Base-by-base conservation (phyloP, 2,329 filamentous ascomycete species). In the Diplodia scrobiculata region DNA sequence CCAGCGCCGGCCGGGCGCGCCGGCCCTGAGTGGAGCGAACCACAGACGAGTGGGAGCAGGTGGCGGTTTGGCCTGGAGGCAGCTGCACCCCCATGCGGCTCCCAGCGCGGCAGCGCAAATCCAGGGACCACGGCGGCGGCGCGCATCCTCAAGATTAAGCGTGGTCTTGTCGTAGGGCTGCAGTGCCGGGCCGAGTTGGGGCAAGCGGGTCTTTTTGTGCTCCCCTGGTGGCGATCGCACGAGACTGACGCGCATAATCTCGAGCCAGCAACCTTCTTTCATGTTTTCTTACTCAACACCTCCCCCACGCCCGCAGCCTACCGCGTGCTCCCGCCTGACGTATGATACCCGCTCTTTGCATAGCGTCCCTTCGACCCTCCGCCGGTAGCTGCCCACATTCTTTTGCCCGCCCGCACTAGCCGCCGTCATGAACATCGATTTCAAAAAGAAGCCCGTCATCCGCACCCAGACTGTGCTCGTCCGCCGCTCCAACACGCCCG, bases 341-440 rank as follows among this genome's bases (percentile, higher is more conserved):
- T 62, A 62, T 62, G 58, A 34, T 62, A 50, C 45, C 58, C 58
- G 63, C 63, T 65, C 53, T 55, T 58, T 55, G 52, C 63, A 36
- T 58, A 36, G 25, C 63, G 41, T 34, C 63, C 63, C 38, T 58
- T 27, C 38, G 41, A n/a, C 25, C 41, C 51, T 38, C 47, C 63
- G 52, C 27, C 63, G 51, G 34, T 25, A 54, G 27, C 50, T 41
- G 41, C 29, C 41, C 51, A 58, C 63, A 58, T 58, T 65, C 63
- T 65, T 65, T 65, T 58, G n/a, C 29, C 52, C 29, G 52, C 52
- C 32, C 13, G 34, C 32, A 32, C 17, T 19, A 32, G 52, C 52
- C 50, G 36, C 47, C 45, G 48, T 34, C 65, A 66, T 66, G 65
- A 66, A 62, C 50, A 63, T 66, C 55, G 58, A 66, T 51, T 66